Percentiles rank a stretch among this genome's conserved stretches.
Evolutionary conservation across 495 filamentous ascomycete genomes (phyloP).

Genomic region (Tuber calosporum): DNA sequence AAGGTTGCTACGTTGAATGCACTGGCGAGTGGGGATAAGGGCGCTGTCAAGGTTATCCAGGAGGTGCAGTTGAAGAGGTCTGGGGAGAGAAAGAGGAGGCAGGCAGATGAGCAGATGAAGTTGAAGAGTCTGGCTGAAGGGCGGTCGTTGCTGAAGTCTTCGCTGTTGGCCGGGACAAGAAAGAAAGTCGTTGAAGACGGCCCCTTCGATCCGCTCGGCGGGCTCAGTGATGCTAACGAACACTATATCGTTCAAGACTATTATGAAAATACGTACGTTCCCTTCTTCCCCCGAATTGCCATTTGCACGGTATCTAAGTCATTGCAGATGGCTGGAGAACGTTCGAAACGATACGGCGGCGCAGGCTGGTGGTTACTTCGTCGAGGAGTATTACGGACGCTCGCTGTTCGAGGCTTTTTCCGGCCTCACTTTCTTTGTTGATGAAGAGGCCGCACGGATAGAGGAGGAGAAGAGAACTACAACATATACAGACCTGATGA

Average conservation of each 20-base stretch:
- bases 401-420: conserved; percentile 83
- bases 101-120: conserved; percentile 49
- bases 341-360: conserved; percentile 54
- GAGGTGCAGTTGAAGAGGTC: conserved; percentile 56
- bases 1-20: conserved; percentile 49
- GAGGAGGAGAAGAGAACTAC: conserved; percentile 21
- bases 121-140: conserved; percentile 50
- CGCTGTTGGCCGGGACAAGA: conserved; percentile 49
- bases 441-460: conserved; percentile 54
- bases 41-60: conserved; percentile 58
- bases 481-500: conserved; percentile 33
- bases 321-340: conserved; percentile 55
- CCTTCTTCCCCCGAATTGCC: background rate
- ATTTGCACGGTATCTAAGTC: background rate
- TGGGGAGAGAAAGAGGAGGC: conserved; percentile 55
- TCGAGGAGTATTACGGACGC: conserved; percentile 69
- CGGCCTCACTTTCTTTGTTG: conserved; percentile 74
- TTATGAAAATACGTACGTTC: conserved; percentile 49
- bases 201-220: conserved; percentile 84
- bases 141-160: conserved; percentile 46
- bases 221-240: conserved; percentile 58
- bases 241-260: conserved; percentile 61
- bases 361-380: conserved; percentile 73
- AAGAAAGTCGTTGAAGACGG: conserved; percentile 56
- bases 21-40: conserved; percentile 52